A percentile compares a stretch with the other conserved stretches of the same genome.
Conservation (phyloP, 345 rosid species). For the Acer saccharum region DNA sequence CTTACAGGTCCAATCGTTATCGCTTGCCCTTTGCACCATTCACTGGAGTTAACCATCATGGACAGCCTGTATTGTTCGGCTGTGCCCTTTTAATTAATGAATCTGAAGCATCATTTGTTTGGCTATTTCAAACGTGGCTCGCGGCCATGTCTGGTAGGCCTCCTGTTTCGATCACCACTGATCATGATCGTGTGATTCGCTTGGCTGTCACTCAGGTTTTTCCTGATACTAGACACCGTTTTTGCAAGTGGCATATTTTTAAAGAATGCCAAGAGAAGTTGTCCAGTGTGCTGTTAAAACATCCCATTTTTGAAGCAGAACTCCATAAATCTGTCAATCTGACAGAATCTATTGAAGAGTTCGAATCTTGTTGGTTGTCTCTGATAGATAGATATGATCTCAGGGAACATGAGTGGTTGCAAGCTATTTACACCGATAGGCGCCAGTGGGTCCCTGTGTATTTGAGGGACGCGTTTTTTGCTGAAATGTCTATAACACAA, state of each 20-base stretch:
- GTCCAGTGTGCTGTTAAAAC: constrained; percentile 30
- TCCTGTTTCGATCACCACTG: constrained; percentile 42
- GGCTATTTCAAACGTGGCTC: constrained; percentile 47
- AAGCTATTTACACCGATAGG: constrained; percentile 32
- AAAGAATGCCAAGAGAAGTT: constrained; percentile 42
- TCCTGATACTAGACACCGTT: constrained; percentile 41
- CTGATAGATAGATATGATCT: constrained; percentile 37
- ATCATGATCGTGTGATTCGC: constrained; percentile 36
- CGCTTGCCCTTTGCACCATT: constrained; percentile 50
- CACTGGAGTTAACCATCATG: constrained; percentile 47
- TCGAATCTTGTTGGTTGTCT: constrained; percentile 41
- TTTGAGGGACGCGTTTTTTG: constrained; percentile 39
- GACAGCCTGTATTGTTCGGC: constrained; percentile 46
- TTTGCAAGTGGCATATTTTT: constrained; percentile 40
- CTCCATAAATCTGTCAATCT: constrained; percentile 38
- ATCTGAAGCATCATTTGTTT: constrained; percentile 38
- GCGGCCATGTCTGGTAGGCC: constrained; percentile 34
- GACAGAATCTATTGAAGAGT: constrained; percentile 43
- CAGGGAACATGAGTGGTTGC: constrained; percentile 43
- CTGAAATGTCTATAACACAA: constrained; percentile 40
- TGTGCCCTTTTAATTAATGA: constrained; percentile 43
- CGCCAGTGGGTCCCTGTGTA: constrained; percentile 46
- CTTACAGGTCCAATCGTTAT: constrained; percentile 37
- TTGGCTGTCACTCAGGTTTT: constrained; percentile 36
- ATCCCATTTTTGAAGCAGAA: constrained; percentile 40